Evolutionary conservation across 1,139 yeast species (phyloP).

Genomic region (Kodamaea sp.): DNA sequence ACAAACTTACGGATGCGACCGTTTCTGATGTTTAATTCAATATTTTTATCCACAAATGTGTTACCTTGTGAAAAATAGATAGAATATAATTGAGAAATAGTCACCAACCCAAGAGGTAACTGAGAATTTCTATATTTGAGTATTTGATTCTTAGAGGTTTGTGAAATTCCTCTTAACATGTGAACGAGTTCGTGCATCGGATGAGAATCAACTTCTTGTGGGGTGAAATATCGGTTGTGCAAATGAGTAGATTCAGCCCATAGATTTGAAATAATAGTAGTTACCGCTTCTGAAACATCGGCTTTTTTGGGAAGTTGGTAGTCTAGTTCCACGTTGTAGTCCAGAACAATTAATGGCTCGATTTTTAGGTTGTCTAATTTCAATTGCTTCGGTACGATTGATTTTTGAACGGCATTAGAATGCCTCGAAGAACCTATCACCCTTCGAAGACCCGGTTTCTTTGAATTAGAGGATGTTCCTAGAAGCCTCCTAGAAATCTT

Average conservation of each 20-base stretch:
- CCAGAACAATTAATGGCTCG: slow-evolving; percentile 21
- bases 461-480: slow-evolving; percentile 14
- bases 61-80: slow-evolving; percentile 39
- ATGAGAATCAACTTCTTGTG: slow-evolving; percentile 9
- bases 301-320: slow-evolving; percentile 32
- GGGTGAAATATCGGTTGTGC: slow-evolving; percentile 20
- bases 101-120: slow-evolving; percentile 34
- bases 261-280: slow-evolving; percentile 32
- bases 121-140: slow-evolving; percentile 31
- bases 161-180: slow-evolving; percentile 32
- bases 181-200: slow-evolving; percentile 31
- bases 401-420: too few species aligned
- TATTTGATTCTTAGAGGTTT: slow-evolving; percentile 36
- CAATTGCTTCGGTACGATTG: too few species aligned
- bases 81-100: slow-evolving; percentile 40
- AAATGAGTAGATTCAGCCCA: slow-evolving; percentile 38
- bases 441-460: background rate
- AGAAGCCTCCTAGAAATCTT: slow-evolving; percentile 23
- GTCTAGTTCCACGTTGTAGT: slow-evolving; percentile 39
- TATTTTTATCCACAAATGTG: slow-evolving; percentile 42
- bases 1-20: slow-evolving; percentile 38
- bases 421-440: too few species aligned
- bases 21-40: slow-evolving; percentile 33
- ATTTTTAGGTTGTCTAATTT: too few species aligned
- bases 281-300: slow-evolving; percentile 34